A percentile compares a stretch with the other conserved stretches of the same genome.
Evolutionary conservation across 2,329 filamentous ascomycete genomes (phyloP).

Genomic region (Hawksworthiomyces lignivorus): DNA sequence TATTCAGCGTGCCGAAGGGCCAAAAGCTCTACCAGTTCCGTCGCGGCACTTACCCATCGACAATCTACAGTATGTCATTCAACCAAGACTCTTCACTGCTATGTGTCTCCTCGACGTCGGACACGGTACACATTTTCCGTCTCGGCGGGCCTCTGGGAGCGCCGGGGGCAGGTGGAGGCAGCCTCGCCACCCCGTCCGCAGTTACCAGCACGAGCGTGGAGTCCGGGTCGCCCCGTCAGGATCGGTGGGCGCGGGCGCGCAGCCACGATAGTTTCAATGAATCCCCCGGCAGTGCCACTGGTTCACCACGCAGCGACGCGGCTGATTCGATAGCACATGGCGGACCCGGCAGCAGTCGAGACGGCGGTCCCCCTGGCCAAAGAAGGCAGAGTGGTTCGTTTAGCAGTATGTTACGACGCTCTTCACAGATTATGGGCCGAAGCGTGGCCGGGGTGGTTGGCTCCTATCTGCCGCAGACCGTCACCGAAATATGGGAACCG

Average conservation of each 20-base stretch:
- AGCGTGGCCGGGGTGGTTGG: conserved; percentile 83
- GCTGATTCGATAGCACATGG: conserved; percentile 27
- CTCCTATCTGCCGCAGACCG: conserved; percentile 84
- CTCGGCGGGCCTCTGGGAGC: conserved; percentile 45
- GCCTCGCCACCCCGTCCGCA: neutral
- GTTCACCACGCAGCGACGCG: conserved; percentile 40
- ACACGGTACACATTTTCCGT: conserved; percentile 95
- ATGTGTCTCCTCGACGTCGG: conserved; percentile 91
- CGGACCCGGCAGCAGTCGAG: conserved; percentile 15
- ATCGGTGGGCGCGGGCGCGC: conserved; percentile 46
- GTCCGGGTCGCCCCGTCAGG: conserved; percentile 33
- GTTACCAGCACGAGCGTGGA: conserved; percentile 16
- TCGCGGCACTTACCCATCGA: conserved; percentile 87
- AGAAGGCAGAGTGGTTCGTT: conserved; percentile 65
- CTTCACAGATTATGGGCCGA: conserved; percentile 87
- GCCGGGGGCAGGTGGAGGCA: conserved; percentile 20
- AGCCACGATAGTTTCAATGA: conserved; percentile 50
- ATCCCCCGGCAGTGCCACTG: conserved; percentile 37
- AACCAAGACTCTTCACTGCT: conserved; percentile 89
- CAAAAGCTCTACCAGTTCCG: conserved; percentile 95
- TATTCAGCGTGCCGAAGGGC: conserved; percentile 85
- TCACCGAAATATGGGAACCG: conserved; percentile 98
- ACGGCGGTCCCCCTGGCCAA: conserved; percentile 23
- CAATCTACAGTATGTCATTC: conserved; percentile 98
- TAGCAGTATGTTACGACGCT: conserved; percentile 84